phyloP scores from a whole-genome alignment of 2,329 filamentous ascomycete genomes.

The Dryadomyces sulphureus region DNA sequence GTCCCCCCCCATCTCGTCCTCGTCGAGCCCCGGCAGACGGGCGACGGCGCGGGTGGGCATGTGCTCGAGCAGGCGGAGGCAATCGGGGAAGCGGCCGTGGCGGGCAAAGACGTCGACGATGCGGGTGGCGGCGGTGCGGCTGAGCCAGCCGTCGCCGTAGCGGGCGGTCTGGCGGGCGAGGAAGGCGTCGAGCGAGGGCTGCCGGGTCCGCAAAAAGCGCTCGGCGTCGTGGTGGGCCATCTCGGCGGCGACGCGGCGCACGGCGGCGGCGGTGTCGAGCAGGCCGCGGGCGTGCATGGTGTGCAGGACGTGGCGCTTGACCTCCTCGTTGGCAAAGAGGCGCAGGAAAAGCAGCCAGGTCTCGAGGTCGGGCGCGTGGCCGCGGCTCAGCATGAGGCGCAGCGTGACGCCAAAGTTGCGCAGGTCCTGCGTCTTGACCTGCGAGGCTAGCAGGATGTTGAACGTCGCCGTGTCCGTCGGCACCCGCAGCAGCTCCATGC shows the following conservation, averaged over 20 bases:
- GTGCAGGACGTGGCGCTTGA: slow-evolving; percentile 28
- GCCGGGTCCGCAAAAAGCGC: neutral
- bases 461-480: slow-evolving; percentile 29
- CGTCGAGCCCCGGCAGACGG: too few relatives aligned
- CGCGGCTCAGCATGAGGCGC: slow-evolving; percentile 24
- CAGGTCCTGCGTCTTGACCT: slow-evolving; percentile 25
- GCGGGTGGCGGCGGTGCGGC: slow-evolving; percentile 19
- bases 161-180: slow-evolving; percentile 23
- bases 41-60: too few relatives aligned
- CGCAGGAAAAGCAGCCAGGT: slow-evolving; percentile 35
- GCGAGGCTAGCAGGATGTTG: slow-evolving; percentile 30
- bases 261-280: slow-evolving; percentile 21
- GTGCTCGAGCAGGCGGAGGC: slow-evolving; percentile 17
- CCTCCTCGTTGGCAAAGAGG: slow-evolving; percentile 45
- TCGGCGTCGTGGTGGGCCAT: slow-evolving; percentile 25
- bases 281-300: slow-evolving; percentile 31
- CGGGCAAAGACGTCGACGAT: slow-evolving; percentile 28
- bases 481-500: slow-evolving; percentile 22
- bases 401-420: slow-evolving; percentile 25
- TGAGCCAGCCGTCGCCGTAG: slow-evolving; percentile 33
- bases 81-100: slow-evolving; percentile 20
- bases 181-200: slow-evolving; percentile 19
- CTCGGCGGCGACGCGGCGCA: slow-evolving; percentile 23
- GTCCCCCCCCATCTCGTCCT: too few relatives aligned
- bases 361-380: slow-evolving; percentile 24